Evolutionary conservation across 116 monocot species (phyloP).

Genomic region (Iris pallida): DNA sequence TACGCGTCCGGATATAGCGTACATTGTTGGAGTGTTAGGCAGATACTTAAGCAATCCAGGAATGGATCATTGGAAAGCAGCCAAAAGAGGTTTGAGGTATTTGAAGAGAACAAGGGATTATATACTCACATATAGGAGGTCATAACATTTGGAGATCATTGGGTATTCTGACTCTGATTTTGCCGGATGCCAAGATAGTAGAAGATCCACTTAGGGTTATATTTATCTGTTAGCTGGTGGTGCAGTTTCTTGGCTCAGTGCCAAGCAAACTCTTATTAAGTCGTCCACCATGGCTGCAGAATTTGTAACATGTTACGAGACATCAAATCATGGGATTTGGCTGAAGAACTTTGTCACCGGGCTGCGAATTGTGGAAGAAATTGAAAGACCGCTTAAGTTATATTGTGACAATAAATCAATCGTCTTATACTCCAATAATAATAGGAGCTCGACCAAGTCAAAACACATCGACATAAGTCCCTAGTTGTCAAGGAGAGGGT

Average conservation of each 20-base stretch:
- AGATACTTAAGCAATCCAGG: too few relatives aligned
- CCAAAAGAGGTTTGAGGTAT: too few relatives aligned
- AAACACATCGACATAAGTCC: not conserved
- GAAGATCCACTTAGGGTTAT: too few relatives aligned
- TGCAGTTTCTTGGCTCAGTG: conserved; percentile 8
- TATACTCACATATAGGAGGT: too few relatives aligned
- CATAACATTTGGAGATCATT: too few relatives aligned
- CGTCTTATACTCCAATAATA: not conserved
- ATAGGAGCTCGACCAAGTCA: too few relatives aligned
- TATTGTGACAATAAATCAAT: conserved; percentile 1
- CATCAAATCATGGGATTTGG: not conserved
- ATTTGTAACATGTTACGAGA: not conserved
- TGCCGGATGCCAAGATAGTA: too few relatives aligned
- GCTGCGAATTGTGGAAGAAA: not conserved
- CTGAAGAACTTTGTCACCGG: conserved; percentile 2
- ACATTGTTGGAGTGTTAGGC: too few relatives aligned
- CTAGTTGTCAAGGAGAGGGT: not conserved
- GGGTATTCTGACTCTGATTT: too few relatives aligned
- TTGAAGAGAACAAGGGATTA: too few relatives aligned
- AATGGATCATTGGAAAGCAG: too few relatives aligned
- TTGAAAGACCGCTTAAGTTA: not conserved
- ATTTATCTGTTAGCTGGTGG: not conserved
- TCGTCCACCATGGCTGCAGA: conserved; percentile 4
- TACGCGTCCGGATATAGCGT: too few relatives aligned
- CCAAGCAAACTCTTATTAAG: not conserved